Percentiles rank a stretch among this genome's conserved stretches.
Evolutionary conservation across 169 alveolate genomes (phyloP).

Genomic region (Cryptosporidium sp.): DNA sequence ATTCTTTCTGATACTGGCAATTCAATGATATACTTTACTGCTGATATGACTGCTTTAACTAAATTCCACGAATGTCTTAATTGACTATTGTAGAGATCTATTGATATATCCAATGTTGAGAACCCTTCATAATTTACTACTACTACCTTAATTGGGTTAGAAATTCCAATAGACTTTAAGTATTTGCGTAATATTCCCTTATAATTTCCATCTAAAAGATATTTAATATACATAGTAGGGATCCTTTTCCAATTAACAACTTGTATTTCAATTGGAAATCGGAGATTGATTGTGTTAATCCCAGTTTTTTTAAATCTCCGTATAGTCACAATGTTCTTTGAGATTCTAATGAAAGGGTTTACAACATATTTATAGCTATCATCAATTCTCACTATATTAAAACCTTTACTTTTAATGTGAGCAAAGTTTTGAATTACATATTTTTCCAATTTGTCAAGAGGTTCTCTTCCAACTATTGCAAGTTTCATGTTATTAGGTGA

Average conservation of each 20-base stretch:
- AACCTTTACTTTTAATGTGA: conserved; percentile 6
- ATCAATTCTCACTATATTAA: neutral
- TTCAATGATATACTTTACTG: conserved; percentile 17
- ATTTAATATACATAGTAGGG: conserved; percentile 36
- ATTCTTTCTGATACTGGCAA: conserved; percentile 18
- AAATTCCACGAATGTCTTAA: conserved; percentile 30
- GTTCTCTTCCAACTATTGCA: conserved; percentile 48
- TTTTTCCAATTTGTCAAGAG: conserved; percentile 32
- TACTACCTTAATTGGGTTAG: neutral
- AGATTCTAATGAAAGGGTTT: conserved; percentile 28
- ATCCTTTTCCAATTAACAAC: conserved; percentile 15
- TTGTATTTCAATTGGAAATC: conserved; percentile 53
- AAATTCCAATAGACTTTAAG: conserved; percentile 11
- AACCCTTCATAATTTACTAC: conserved; percentile 20
- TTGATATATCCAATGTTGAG: conserved; percentile 42
- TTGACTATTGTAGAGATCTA: conserved; percentile 25
- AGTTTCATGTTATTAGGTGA: conserved; percentile 48
- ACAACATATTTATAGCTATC: conserved; percentile 36
- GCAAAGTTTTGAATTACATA: conserved; percentile 37
- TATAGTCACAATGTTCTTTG: conserved; percentile 13
- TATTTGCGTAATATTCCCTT: conserved; percentile 34
- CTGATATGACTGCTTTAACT: conserved; percentile 18
- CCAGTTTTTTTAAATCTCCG: neutral
- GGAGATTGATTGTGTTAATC: conserved; percentile 13
- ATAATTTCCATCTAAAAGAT: conserved; percentile 27